Conservation (phyloP, 495 filamentous ascomycete species). For the Penicillium maclennaniae region DNA sequence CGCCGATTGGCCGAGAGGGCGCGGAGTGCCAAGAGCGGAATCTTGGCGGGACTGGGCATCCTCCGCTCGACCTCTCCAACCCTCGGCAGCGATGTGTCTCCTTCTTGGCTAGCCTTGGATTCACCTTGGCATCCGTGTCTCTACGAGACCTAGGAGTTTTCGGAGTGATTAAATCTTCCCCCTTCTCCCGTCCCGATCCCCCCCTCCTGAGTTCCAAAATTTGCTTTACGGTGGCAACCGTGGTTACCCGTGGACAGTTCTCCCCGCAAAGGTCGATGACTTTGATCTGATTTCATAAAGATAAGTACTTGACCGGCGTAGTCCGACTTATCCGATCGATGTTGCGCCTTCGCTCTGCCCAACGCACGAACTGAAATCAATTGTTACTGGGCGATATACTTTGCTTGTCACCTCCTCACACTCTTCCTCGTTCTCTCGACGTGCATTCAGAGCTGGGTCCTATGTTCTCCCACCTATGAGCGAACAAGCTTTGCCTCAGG, state of each 20-base stretch:
- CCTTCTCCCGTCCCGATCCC: constrained; percentile 3
- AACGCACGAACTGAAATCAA: neutral
- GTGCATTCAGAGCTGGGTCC: constrained; percentile 5
- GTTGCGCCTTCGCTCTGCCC: neutral
- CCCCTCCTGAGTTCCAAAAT: constrained; percentile 12
- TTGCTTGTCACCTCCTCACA: constrained; percentile 10
- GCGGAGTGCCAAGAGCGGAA: constrained; percentile 35
- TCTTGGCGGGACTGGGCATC: constrained; percentile 23
- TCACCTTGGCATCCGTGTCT: constrained; percentile 26
- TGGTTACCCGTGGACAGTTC: neutral
- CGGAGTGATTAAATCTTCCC: constrained; percentile 26
- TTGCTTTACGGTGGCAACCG: constrained; percentile 19
- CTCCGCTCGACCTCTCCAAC: constrained; percentile 16
- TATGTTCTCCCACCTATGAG: constrained; percentile 22
- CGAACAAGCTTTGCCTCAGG: constrained; percentile 19
- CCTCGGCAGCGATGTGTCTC: constrained; percentile 12
- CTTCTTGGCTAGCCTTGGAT: constrained; percentile 23
- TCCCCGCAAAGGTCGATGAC: neutral
- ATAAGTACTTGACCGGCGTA: neutral
- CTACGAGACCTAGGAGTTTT: constrained; percentile 23
- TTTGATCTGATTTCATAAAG: neutral
- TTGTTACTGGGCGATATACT: constrained; percentile 2
- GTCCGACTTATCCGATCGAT: neutral
- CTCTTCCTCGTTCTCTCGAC: constrained; percentile 5
- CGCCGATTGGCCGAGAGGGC: constrained; percentile 18